Conservation (phyloP, 1,139 yeast genomes). For the Sugiyamaella paludigena region DNA sequence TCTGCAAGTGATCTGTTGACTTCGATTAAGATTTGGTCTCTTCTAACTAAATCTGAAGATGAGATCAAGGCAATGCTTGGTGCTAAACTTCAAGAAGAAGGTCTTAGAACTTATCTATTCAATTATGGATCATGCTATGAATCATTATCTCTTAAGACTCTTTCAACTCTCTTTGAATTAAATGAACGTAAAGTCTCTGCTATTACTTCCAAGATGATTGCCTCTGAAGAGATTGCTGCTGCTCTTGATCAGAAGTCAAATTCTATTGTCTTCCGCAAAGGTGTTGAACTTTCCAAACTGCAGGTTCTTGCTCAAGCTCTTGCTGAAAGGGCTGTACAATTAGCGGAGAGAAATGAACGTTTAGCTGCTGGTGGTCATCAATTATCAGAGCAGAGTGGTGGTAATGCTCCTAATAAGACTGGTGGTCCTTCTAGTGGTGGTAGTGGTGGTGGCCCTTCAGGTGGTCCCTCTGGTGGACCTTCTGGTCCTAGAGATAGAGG, state of each 20-base stretch:
- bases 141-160: slow-evolving; percentile 66
- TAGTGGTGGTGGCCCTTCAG: slow-evolving; percentile 10
- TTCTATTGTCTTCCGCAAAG: slow-evolving; percentile 61
- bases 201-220: slow-evolving; percentile 71
- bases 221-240: slow-evolving; percentile 70
- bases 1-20: slow-evolving; percentile 68
- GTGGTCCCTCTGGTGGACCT: slow-evolving; percentile 17
- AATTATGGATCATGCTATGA: slow-evolving; percentile 75
- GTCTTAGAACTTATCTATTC: slow-evolving; percentile 85
- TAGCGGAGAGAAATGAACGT: slow-evolving; percentile 83
- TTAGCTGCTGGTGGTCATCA: slow-evolving; percentile 73
- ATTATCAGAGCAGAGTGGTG: slow-evolving; percentile 22
- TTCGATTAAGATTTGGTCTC: slow-evolving; percentile 83
- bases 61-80: slow-evolving; percentile 67
- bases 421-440: slow-evolving; percentile 18
- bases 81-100: slow-evolving; percentile 81
- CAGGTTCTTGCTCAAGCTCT: slow-evolving; percentile 86
- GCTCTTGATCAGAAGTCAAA: slow-evolving; percentile 59
- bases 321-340: slow-evolving; percentile 80
- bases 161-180: slow-evolving; percentile 67
- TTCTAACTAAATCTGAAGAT: slow-evolving; percentile 64
- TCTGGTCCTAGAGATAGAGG: slow-evolving; percentile 13
- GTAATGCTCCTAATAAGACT: slow-evolving; percentile 16
- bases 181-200: slow-evolving; percentile 55
- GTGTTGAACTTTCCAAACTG: slow-evolving; percentile 77